phyloP scores from a whole-genome alignment of 495 filamentous ascomycete species.

The Lasiosphaeria hispida region DNA sequence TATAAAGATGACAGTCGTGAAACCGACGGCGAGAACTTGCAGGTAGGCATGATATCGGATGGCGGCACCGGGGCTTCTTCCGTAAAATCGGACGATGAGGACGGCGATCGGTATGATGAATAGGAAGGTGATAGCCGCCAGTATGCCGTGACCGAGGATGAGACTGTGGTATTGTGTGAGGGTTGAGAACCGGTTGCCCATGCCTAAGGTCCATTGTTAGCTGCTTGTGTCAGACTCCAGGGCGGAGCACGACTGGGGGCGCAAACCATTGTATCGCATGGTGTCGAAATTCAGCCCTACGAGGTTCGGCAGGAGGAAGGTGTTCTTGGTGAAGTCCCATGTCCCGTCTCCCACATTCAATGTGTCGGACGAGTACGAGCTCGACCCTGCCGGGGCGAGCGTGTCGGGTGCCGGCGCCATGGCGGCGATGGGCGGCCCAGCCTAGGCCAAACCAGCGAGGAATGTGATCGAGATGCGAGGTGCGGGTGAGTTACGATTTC shows the following conservation, averaged over 20 bases:
- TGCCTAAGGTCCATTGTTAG: conserved; percentile 53
- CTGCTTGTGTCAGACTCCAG: not conserved
- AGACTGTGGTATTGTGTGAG: conserved; percentile 73
- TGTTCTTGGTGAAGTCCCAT: conserved; percentile 80
- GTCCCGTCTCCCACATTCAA: conserved; percentile 88
- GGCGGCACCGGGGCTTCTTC: conserved; percentile 59
- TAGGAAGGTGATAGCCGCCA: conserved; percentile 86
- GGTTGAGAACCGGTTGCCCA: conserved; percentile 84
- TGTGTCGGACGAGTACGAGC: conserved; percentile 77
- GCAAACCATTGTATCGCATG: conserved; percentile 91
- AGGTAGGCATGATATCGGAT: conserved; percentile 82
- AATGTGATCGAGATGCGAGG: not conserved
- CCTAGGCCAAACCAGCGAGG: conserved; percentile 8
- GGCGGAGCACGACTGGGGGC: not conserved
- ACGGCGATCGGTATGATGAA: conserved; percentile 77
- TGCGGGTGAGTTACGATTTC: no score
- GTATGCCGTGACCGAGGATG: conserved; percentile 78
- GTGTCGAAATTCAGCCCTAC: conserved; percentile 86
- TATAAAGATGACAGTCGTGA: conserved; percentile 71
- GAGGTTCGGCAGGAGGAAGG: conserved; percentile 83
- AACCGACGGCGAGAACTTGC: conserved; percentile 71
- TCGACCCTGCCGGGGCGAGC: conserved; percentile 76
- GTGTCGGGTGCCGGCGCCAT: conserved; percentile 50
- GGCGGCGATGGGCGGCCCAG: conserved; percentile 27
- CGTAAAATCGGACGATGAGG: conserved; percentile 69